A percentile compares a stretch with the other conserved stretches of the same genome.
Conservation (phyloP, 2,329 filamentous ascomycete genomes). For the Mycosphaerella arachidis region DNA sequence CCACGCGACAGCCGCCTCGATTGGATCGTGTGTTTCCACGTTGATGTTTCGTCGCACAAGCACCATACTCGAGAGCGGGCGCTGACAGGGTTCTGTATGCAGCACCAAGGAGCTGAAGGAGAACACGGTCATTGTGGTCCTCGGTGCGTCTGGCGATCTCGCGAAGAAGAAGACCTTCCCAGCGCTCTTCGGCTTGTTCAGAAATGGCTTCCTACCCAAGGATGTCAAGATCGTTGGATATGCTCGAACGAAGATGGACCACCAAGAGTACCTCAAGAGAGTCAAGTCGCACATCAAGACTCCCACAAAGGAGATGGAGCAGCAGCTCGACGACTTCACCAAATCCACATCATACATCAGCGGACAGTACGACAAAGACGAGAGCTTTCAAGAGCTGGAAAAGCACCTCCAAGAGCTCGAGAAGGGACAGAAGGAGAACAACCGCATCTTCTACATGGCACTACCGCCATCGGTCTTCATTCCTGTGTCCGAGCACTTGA, state of each 20-base stretch:
- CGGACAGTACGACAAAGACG: conserved; percentile 97
- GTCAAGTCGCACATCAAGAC: conserved; percentile 99
- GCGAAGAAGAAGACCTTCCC: conserved; percentile 99
- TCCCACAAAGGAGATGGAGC: conserved; percentile 93
- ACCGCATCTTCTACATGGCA: conserved; percentile 99
- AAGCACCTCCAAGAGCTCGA: conserved; percentile 83
- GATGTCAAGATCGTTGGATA: conserved; percentile 97
- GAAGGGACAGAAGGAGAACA: conserved; percentile 72
- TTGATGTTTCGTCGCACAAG: neutral
- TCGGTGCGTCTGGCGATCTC: conserved; percentile 94
- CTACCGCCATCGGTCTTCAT: conserved; percentile 97
- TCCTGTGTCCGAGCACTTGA: conserved; percentile 92
- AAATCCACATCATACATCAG: conserved; percentile 85
- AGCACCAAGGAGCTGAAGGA: conserved; percentile 95
- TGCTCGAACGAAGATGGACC: conserved; percentile 99
- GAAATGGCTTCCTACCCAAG: conserved; percentile 96
- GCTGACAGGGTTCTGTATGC: conserved; percentile 21
- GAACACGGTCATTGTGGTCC: conserved; percentile 93
- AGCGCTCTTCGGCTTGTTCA: conserved; percentile 93
- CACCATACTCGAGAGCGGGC: conserved; percentile 1
- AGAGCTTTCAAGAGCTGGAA: conserved; percentile 81
- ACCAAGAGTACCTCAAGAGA: conserved; percentile 86
- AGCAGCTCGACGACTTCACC: conserved; percentile 89
- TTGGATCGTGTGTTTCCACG: neutral
- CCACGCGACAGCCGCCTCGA: neutral